These are phyloP conservation scores for Daldinia concentrica DNA, from an alignment of 495 filamentous ascomycete species.

Conservation along the genomic window DNA sequence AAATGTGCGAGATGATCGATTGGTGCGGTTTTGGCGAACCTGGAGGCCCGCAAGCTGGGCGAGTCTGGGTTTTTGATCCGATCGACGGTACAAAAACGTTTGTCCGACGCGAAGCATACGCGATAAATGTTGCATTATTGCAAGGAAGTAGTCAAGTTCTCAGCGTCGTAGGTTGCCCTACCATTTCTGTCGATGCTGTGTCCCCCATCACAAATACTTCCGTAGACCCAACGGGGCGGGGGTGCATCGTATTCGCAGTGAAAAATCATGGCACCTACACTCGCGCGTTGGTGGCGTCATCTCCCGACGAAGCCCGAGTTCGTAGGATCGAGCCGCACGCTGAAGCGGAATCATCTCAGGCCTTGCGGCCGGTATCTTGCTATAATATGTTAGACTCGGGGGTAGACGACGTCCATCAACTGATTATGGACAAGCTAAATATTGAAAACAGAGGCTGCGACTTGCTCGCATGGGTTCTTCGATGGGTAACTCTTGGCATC, in stretches of 20 bases:
- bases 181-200: conserved; percentile 56
- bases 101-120: conserved; percentile 69
- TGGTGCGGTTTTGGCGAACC: conserved; percentile 60
- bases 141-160: conserved; percentile 50
- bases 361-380: conserved; percentile 52
- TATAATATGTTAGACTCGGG: conserved; percentile 54
- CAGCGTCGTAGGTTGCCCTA: conserved; percentile 64
- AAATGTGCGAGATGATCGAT: conserved; percentile 71
- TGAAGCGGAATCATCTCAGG: conserved; percentile 43
- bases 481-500: conserved; percentile 69
- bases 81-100: conserved; percentile 78
- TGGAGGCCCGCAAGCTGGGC: conserved; percentile 47
- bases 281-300: conserved; percentile 50
- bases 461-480: conserved; percentile 70
- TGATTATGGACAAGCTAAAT: conserved; percentile 58
- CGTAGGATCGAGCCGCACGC: conserved; percentile 40
- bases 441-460: conserved; percentile 63
- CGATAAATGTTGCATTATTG: conserved; percentile 58
- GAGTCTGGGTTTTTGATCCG: conserved; percentile 74
- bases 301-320: conserved; percentile 15
- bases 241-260: conserved; percentile 66
- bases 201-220: conserved; percentile 50
- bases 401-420: conserved; percentile 53
- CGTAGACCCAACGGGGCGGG: conserved; percentile 61
- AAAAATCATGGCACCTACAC: conserved; percentile 65